Evolutionary conservation across 495 filamentous ascomycete genomes (phyloP), one percentile per base, ranked within the genome.

Genomic region (Neurospora hispaniola): DNA sequence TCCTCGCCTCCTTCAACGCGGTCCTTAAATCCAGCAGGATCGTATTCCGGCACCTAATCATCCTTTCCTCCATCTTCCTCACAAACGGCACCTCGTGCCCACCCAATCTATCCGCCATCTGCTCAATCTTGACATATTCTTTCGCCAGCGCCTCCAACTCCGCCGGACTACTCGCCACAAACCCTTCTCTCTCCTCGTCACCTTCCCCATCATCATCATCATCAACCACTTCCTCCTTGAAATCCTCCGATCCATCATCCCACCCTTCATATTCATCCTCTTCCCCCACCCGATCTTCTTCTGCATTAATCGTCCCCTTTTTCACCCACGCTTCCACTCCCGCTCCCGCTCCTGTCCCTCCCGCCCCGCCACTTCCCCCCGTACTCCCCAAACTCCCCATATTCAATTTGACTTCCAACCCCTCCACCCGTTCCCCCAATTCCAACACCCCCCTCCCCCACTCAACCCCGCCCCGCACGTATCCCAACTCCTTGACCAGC

Each of bases 11-110:
- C 78, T 92, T 92, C 62, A 96, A 81, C 2, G 94, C 93, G 3
- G 89, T 90, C 71, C 87, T 90, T 39, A 99, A 82, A 80, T 98
- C 95, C 43, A 98, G 82, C 20, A 98, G 80, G 59, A 98, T 84
- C 0, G 94, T 97, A 54, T 93, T 92, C 74, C 90, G 81, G 74
- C 82, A 85, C 68, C 82, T 78, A 8, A 54, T 75, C 71, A 85
- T 78, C 72, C 88, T 85, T 41, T 89, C 89, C 4, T 88, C 88
- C 75, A 84, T 86, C 69, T 87, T 88, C 71, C 81, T 85, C 40
- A 85, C 79, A 66, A 83, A 83, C 16, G 82, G 79, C 12, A 80
- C 71, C 16, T 82, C 81, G 14, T 62, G 23, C 31, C 80, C 74
- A 38, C 85, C 85, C n/a, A 88, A 74, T 4, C 80, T 78, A 5